Percentiles rank a stretch among this genome's conserved stretches.
Evolutionary conservation across 1,284 basidiomycete genomes (phyloP).

Genomic region (Ustilago tritici): DNA sequence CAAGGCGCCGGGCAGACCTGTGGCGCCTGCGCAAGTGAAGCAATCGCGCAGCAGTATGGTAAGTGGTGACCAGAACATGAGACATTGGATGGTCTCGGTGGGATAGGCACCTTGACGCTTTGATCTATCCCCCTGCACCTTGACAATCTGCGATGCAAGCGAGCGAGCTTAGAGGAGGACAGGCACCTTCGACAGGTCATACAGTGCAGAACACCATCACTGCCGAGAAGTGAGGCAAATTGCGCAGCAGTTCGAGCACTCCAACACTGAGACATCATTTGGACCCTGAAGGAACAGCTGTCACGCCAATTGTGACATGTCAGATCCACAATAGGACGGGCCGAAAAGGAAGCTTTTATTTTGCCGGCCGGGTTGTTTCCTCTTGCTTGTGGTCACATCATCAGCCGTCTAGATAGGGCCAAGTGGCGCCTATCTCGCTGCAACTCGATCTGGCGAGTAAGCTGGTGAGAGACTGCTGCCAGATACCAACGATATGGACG

Average conservation of each 20-base stretch:
- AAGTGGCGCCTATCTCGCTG: too few species aligned
- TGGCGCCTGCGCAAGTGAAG: not conserved
- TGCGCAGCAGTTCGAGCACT: not conserved
- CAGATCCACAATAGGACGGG: not conserved
- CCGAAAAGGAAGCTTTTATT: not conserved
- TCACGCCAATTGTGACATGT: constrained; percentile 8
- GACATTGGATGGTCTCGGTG: constrained; percentile 16
- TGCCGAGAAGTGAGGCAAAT: not conserved
- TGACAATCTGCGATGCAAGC: not conserved
- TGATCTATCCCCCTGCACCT: not conserved
- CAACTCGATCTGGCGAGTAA: too few species aligned
- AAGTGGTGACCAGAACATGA: not conserved
- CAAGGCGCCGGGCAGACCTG: not conserved
- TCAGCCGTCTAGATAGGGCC: not conserved
- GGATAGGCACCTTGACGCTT: not conserved
- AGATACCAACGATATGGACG: not conserved
- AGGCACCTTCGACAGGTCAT: not conserved
- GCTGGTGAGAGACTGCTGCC: too few species aligned
- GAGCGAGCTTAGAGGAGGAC: not conserved
- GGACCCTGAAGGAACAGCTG: constrained; percentile 3
- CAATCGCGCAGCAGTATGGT: not conserved
- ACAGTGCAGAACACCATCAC: not conserved
- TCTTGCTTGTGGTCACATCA: not conserved
- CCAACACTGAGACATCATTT: constrained; percentile 7
- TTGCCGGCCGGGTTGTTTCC: not conserved